Evolutionary conservation across 2,329 filamentous ascomycete genomes (phyloP).

Genomic region (Trichophyton benhamiae): DNA sequence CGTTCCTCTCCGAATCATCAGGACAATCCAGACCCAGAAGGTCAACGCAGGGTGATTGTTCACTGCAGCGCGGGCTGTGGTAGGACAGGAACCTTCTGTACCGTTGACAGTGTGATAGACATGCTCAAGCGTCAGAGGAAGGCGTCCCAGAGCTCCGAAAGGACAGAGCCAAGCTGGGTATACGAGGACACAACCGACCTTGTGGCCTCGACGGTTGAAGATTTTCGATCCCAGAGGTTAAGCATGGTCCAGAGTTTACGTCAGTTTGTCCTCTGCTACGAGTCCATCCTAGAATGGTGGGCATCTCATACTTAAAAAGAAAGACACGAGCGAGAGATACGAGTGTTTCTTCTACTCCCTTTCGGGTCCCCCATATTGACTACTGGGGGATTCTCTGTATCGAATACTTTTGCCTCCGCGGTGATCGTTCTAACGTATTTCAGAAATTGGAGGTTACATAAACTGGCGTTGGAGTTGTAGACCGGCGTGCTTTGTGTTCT

Average conservation of each 20-base stretch:
- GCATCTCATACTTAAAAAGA: neutral
- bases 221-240: constrained; percentile 74
- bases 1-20: constrained; percentile 38
- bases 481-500: neutral
- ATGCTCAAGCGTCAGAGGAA: constrained; percentile 74
- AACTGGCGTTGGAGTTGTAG: neutral
- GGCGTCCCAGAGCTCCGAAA: constrained; percentile 13
- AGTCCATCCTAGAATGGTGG: constrained; percentile 84
- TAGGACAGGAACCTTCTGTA: constrained; percentile 90
- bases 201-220: constrained; percentile 75
- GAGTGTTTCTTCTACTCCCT: neutral
- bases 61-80: constrained; percentile 96
- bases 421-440: neutral
- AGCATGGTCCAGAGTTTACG: constrained; percentile 95
- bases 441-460: neutral
- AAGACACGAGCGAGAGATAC: neutral
- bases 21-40: constrained; percentile 46
- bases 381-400: neutral
- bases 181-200: constrained; percentile 60
- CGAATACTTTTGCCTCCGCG: neutral
- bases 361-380: neutral
- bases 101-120: constrained; percentile 88
- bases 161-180: constrained; percentile 46
- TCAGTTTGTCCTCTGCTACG: constrained; percentile 93
- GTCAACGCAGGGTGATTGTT: constrained; percentile 64